Evolutionary conservation across 2,329 filamentous ascomycete genomes (phyloP).

Genomic region (Meredithiella fracta): DNA sequence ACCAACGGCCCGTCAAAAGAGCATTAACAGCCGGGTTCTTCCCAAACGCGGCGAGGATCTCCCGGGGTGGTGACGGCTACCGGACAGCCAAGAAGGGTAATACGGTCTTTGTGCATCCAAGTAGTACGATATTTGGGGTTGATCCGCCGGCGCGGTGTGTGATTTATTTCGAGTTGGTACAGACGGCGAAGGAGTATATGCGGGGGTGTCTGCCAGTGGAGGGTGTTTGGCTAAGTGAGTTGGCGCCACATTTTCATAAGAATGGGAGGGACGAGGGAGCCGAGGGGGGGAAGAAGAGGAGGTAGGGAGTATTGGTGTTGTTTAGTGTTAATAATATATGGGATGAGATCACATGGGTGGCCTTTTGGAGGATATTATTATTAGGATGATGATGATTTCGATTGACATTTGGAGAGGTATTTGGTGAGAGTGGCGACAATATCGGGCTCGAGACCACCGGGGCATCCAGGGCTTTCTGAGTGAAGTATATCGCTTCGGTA

Average conservation of each 20-base stretch:
- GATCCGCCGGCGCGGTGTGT: slow-evolving; percentile 68
- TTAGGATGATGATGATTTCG: neutral
- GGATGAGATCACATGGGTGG: neutral
- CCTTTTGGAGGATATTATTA: neutral
- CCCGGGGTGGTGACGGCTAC: slow-evolving; percentile 73
- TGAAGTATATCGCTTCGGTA: slow-evolving; percentile 28
- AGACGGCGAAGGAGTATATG: slow-evolving; percentile 87
- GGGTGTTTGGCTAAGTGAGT: slow-evolving; percentile 68
- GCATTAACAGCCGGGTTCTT: slow-evolving; percentile 88
- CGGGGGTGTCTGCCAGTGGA: slow-evolving; percentile 72
- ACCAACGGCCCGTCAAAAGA: slow-evolving; percentile 62
- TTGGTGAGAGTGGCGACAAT: slow-evolving; percentile 24
- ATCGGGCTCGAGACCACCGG: slow-evolving; percentile 27
- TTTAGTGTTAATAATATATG: neutral
- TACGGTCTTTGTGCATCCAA: slow-evolving; percentile 83
- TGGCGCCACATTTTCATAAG: slow-evolving; percentile 91
- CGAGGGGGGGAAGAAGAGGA: slow-evolving; percentile 44
- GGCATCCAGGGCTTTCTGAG: slow-evolving; percentile 20
- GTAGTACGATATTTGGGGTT: slow-evolving; percentile 59
- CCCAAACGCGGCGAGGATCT: slow-evolving; percentile 71
- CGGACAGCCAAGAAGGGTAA: slow-evolving; percentile 81
- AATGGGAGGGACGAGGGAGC: slow-evolving; percentile 72
- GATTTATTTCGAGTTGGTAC: slow-evolving; percentile 69
- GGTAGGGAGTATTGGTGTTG: too few relatives aligned
- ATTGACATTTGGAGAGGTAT: slow-evolving; percentile 20